Conservation (phyloP, 192 early-diverging fungal species). For the Obelidium mucronatum region DNA sequence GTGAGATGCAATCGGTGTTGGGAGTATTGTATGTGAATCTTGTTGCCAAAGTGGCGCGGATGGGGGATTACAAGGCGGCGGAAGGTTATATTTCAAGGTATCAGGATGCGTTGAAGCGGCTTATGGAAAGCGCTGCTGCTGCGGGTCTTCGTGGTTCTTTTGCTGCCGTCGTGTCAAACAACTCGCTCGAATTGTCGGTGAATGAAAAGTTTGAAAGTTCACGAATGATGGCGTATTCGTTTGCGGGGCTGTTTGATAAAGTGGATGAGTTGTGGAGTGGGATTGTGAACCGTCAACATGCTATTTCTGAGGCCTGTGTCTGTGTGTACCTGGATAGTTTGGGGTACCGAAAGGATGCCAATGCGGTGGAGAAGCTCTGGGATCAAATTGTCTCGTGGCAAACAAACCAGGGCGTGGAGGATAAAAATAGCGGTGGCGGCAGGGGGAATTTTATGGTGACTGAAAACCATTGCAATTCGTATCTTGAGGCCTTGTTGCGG, state of each 20-base stretch:
- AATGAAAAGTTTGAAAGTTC: neutral
- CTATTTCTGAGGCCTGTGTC: neutral
- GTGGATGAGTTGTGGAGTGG: constrained; percentile 21
- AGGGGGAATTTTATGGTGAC: constrained; percentile 5
- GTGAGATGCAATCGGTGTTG: neutral
- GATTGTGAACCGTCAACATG: no score
- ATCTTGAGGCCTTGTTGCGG: constrained; percentile 23
- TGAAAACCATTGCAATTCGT: constrained; percentile 33
- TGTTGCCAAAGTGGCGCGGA: neutral
- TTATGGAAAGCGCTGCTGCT: no score
- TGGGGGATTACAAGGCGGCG: neutral
- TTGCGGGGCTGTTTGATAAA: neutral
- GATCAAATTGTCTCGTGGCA: neutral
- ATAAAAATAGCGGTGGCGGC: no score
- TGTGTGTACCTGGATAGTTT: constrained; percentile 26
- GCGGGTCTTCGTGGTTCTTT: neutral
- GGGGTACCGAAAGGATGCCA: constrained; percentile 9
- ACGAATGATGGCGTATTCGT: constrained; percentile 9
- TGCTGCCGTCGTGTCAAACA: neutral
- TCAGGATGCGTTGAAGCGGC: neutral
- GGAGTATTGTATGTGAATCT: neutral
- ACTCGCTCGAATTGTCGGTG: neutral
- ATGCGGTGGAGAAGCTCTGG: neutral
- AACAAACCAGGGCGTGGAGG: neutral
- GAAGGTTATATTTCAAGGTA: neutral